These are phyloP conservation scores for Hebeloma cylindrosporum DNA, from an alignment of 768 basidiomycete species.

Conservation along the genomic window DNA sequence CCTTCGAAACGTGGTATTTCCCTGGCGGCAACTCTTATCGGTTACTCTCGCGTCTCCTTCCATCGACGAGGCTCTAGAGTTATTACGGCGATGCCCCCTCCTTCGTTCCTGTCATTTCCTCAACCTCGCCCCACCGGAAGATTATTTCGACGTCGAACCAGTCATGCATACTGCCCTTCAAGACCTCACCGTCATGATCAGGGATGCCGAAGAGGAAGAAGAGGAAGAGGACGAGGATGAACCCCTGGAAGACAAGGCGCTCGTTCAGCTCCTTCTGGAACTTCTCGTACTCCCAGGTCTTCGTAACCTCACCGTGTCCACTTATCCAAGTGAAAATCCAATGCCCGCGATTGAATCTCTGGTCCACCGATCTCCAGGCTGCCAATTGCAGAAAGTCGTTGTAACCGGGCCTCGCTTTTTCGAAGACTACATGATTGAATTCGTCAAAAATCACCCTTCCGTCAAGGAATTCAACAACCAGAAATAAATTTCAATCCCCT, in stretches of 20 bases:
- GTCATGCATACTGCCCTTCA: slow-evolving; percentile 1
- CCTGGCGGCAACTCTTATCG: slow-evolving; percentile 7
- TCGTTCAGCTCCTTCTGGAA: no score
- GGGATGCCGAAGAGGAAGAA: no score
- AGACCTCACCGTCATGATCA: not conserved
- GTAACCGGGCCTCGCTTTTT: not conserved
- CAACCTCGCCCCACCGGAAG: slow-evolving; percentile 3
- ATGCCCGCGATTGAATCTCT: no score
- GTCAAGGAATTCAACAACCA: no score
- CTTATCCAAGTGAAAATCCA: no score
- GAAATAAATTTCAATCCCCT: no score
- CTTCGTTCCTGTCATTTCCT: slow-evolving; percentile 6
- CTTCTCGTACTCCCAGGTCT: no score
- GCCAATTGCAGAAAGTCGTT: not conserved
- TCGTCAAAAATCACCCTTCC: not conserved
- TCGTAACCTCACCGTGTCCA: no score
- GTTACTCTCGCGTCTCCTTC: slow-evolving; percentile 2
- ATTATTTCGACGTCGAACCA: slow-evolving; percentile 1
- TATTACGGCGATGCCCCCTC: slow-evolving; percentile 9
- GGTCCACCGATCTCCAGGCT: no score
- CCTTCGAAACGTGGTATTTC: slow-evolving; percentile 3
- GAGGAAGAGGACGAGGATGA: no score
- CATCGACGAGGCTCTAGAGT: slow-evolving; percentile 9
- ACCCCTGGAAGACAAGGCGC: no score
- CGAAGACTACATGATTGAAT: not conserved